Percentiles rank a stretch among this genome's conserved stretches.
Conservation (phyloP, 352 stramenopile species). For the Phytophthora pini region DNA sequence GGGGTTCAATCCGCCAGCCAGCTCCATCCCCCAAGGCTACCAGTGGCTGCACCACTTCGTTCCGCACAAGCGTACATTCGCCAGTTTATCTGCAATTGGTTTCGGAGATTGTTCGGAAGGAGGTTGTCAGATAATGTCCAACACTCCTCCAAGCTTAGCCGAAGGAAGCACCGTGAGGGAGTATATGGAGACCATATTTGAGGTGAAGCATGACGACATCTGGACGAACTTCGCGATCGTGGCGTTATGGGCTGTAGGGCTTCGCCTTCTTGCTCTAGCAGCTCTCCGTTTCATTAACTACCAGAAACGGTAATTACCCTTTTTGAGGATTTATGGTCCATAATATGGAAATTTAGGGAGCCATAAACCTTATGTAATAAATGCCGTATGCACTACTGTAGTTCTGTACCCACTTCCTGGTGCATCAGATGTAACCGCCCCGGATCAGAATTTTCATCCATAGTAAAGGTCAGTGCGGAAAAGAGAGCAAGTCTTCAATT, state of each 20-base stretch:
- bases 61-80: slow-evolving; percentile 34
- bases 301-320: background rate
- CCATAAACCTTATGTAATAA: background rate
- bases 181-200: slow-evolving; percentile 38
- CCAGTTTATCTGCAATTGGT: slow-evolving; percentile 34
- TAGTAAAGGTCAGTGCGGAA: slow-evolving; percentile 17
- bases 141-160: slow-evolving; percentile 27
- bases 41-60: slow-evolving; percentile 39
- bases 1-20: slow-evolving; percentile 42
- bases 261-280: slow-evolving; percentile 34
- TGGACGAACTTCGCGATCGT: slow-evolving; percentile 30
- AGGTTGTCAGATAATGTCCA: slow-evolving; percentile 25
- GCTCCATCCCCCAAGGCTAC: slow-evolving; percentile 32
- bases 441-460: slow-evolving; percentile 1
- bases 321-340: too few species aligned
- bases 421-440: too few species aligned
- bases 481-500: slow-evolving; percentile 1
- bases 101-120: slow-evolving; percentile 28
- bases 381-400: background rate
- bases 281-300: slow-evolving; percentile 30
- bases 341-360: too few species aligned
- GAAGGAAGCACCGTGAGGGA: slow-evolving; percentile 34
- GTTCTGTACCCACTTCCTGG: slow-evolving; percentile 1
- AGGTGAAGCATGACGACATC: slow-evolving; percentile 36
- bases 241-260: slow-evolving; percentile 22